These are phyloP conservation scores for Tillandsia fasciculata DNA, from an alignment of 176 grass and related monocot species.

Conservation along the genomic window DNA sequence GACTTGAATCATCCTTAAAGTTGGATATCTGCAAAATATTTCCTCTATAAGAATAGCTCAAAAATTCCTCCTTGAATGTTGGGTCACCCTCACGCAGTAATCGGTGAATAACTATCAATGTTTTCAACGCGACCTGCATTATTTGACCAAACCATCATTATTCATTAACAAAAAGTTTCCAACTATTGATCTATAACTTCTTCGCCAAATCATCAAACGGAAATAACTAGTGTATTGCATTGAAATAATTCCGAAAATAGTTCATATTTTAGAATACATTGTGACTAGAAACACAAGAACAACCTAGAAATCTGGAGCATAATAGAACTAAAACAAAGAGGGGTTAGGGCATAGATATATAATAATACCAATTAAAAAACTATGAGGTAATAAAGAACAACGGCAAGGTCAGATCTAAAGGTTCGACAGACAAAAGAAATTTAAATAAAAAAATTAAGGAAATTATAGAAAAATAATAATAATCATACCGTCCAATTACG, in stretches of 20 bases:
- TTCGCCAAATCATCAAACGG: no score
- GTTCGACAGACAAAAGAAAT: not conserved
- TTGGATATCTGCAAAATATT: conserved; percentile 78
- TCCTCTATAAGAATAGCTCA: conserved; percentile 79
- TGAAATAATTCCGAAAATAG: no score
- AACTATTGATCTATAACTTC: not conserved
- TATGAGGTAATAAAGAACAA: no score
- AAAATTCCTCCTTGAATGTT: conserved; percentile 73
- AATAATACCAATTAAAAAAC: no score
- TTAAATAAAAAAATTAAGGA: not conserved
- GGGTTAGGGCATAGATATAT: no score
- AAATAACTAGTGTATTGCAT: no score
- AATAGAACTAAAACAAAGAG: no score
- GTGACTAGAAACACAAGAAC: no score
- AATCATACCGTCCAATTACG: conserved; percentile 75
- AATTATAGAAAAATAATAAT: not conserved
- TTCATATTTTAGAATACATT: no score
- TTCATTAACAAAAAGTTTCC: not conserved
- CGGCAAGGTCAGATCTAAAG: not conserved
- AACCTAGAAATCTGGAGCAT: no score
- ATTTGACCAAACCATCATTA: not conserved
- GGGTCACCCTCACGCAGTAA: conserved; percentile 79
- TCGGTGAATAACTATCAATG: conserved; percentile 85
- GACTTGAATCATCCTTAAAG: conserved; percentile 87
- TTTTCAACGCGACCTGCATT: conserved; percentile 82